phyloP scores from a whole-genome alignment of 83 land plant genomes.

The Larix sibirica region DNA sequence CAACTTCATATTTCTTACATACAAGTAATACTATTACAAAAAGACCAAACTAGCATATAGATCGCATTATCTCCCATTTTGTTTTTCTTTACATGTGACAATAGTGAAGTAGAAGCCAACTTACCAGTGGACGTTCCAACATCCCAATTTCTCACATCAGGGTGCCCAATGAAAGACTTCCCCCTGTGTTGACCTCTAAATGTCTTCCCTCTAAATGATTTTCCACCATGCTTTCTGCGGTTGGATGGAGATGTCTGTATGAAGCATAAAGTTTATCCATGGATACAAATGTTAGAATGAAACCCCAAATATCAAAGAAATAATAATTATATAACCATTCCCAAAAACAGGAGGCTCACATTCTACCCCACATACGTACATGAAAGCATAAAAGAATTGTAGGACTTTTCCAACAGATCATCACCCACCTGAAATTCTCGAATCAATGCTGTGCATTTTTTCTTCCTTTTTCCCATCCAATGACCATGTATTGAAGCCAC shows the following conservation, averaged over 20 bases:
- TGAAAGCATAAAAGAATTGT: not conserved
- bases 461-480: slow-evolving; percentile 53
- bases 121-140: not conserved
- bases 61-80: not conserved
- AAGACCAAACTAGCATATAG: not conserved
- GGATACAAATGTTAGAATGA: slow-evolving; percentile 1
- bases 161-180: not conserved
- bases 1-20: not conserved
- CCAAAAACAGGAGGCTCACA: not conserved
- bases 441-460: slow-evolving; percentile 20
- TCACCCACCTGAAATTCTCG: slow-evolving; percentile 8
- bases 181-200: not conserved
- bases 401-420: not conserved
- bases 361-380: not conserved
- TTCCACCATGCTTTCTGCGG: not conserved
- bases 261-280: not conserved
- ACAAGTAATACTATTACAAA: not conserved
- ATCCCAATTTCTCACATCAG: not conserved
- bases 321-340: too few species aligned
- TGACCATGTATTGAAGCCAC: slow-evolving; percentile 35
- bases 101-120: not conserved
- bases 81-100: not conserved
- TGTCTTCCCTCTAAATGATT: not conserved
- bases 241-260: not conserved
- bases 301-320: not conserved